Evolutionary conservation across 768 basidiomycete genomes (phyloP).

Genomic region (Cystofilobasidium ferigula): DNA sequence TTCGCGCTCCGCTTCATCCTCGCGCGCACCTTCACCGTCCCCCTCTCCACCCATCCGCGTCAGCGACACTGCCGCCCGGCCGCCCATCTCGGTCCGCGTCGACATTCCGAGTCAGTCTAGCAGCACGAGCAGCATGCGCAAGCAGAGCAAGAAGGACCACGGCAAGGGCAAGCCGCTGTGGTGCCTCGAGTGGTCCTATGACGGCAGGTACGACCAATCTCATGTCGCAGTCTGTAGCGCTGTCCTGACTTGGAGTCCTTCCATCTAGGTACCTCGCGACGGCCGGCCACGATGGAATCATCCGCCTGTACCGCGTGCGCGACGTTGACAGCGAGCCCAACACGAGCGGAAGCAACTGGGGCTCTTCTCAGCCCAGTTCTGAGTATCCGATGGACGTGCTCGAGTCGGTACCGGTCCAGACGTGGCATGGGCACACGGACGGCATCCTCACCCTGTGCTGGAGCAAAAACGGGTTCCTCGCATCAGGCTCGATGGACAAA

Average conservation of each 20-base stretch:
- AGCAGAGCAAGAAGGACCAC: not conserved
- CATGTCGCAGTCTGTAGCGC: not conserved
- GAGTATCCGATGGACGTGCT: conserved; percentile 27
- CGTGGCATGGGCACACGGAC: conserved; percentile 30
- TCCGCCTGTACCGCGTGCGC: conserved; percentile 32
- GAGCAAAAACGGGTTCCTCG: conserved; percentile 35
- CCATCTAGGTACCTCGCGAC: conserved; percentile 30
- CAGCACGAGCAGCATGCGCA: not conserved
- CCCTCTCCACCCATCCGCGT: not conserved
- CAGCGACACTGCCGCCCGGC: not conserved
- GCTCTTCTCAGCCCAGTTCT: not conserved
- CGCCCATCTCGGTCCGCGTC: not conserved
- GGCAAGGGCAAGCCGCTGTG: conserved; percentile 31
- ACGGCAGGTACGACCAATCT: conserved; percentile 23
- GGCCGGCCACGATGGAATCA: conserved; percentile 33
- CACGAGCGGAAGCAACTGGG: not conserved
- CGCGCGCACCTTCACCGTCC: not conserved
- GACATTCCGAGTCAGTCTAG: not conserved
- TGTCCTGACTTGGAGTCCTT: not conserved
- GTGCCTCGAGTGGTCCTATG: conserved; percentile 30
- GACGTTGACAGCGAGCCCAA: not conserved
- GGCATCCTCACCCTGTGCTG: conserved; percentile 33
- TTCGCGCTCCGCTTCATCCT: not conserved
- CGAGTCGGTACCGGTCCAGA: conserved; percentile 27
- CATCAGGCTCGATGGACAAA: conserved; percentile 33